Evolutionary conservation across 495 filamentous ascomycete species (phyloP).

Genomic region (Penicillium flavigenum): DNA sequence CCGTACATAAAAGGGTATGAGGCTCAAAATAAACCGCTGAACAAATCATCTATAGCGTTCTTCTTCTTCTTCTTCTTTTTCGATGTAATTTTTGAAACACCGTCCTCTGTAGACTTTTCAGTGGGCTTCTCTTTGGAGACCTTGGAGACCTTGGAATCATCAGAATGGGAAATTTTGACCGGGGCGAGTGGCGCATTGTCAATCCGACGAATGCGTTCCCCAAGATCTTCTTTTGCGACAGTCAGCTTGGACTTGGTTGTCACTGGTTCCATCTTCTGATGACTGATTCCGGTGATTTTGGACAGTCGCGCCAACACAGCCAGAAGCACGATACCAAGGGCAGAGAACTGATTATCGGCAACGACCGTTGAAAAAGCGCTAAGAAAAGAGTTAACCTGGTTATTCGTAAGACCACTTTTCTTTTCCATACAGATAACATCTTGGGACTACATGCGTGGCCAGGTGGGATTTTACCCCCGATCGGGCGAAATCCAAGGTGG

Average conservation of each 20-base stretch:
- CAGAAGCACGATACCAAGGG: constrained; percentile 75
- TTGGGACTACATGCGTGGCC: constrained; percentile 37
- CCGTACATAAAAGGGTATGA: constrained; percentile 17
- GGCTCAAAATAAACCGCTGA: constrained; percentile 51
- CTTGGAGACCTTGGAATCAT: not conserved
- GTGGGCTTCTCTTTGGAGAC: not conserved
- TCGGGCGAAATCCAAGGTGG: constrained; percentile 48
- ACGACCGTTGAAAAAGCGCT: constrained; percentile 69
- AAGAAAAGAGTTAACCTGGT: constrained; percentile 9
- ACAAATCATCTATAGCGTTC: constrained; percentile 65
- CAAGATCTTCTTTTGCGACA: constrained; percentile 29
- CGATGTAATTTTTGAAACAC: constrained; percentile 5
- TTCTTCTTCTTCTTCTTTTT: constrained; percentile 52
- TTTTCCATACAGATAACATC: constrained; percentile 46
- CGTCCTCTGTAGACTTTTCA: not conserved
- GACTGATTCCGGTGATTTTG: constrained; percentile 39
- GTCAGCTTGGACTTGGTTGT: not conserved
- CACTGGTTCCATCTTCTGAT: constrained; percentile 16
- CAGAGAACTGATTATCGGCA: constrained; percentile 70
- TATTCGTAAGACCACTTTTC: not conserved
- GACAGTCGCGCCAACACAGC: constrained; percentile 61
- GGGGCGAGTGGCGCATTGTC: constrained; percentile 2
- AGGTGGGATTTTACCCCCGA: constrained; percentile 20
- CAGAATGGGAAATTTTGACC: not conserved
- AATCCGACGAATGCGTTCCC: constrained; percentile 32